Evolutionary conservation across 1,284 basidiomycete species (phyloP), one percentile per base, ranked within the genome.

Genomic region (Xerocomus nothofagi): DNA sequence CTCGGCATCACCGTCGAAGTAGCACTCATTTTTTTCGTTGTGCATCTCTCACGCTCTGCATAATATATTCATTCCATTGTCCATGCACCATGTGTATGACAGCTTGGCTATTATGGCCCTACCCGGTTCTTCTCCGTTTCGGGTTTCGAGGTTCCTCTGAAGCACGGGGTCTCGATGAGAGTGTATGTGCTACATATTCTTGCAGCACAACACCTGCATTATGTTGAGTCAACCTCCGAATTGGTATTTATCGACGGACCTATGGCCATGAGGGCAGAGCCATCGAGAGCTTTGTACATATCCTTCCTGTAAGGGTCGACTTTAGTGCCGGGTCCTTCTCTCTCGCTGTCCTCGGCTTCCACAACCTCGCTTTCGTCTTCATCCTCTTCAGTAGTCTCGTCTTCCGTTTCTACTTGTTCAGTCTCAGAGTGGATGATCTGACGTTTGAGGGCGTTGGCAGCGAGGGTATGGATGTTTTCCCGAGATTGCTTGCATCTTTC

Each of bases 251-350:
- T 56, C 29, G 17, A 66, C 74, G 20, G 38, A 86, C 86, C 86
- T 57, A 89, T 73, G 6, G 79, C 84, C 68, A 89, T 73, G 37
- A 89, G 73, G 3, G 84, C 83, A 12, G 84, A 82, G 1, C 86
- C 86, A 58, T 88, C 84, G 54, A 88, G 73, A 3, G 78, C 72
- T 58, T 78, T 86, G 63, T 88, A 88, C 87, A 89, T 89, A 54
- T 88, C 83, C 51, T 73, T 75, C 10, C 43, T 37, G 39, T 54
- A 51, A 57, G 65, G 26, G 65, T 59, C 32, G 48, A n/a, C 36
- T 51, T 44, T 55, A 14, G 44, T 33, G 18, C 14, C 41, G 3
- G 21, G 39, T 37, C 40, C 46, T 24, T 54, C 51, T 44, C 49
- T 46, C 18, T 23, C 43, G 17, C 38, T 53, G 42, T 59, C 57